Conservation (phyloP, 768 basidiomycete genomes). For the Boletus pseudopeckii region DNA sequence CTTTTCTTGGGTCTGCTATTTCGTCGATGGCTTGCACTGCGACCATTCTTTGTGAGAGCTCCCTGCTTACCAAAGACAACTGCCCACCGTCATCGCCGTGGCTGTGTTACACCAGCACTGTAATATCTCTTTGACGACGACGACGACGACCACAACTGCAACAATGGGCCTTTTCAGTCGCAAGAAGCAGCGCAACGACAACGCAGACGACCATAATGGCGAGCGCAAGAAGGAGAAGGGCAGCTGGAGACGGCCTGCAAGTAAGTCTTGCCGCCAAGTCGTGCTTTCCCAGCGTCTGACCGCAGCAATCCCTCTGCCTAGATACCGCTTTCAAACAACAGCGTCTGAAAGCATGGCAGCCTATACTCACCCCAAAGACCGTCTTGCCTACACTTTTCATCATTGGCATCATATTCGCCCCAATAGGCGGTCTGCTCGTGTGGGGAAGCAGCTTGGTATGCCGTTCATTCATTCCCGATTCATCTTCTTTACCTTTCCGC, state of each 20-base stretch:
- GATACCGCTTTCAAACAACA: slow-evolving; percentile 99
- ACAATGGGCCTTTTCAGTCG: slow-evolving; percentile 60
- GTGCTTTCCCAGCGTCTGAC: slow-evolving; percentile 9
- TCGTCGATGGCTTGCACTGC: slow-evolving; percentile 48
- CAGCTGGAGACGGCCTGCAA: slow-evolving; percentile 78
- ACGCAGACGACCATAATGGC: slow-evolving; percentile 37
- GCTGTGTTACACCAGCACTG: slow-evolving; percentile 7
- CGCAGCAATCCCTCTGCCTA: slow-evolving; percentile 30
- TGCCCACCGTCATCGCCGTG: background rate
- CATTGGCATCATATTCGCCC: slow-evolving; percentile 91
- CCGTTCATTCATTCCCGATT: slow-evolving; percentile 23
- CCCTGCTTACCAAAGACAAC: slow-evolving; percentile 15
- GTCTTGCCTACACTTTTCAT: slow-evolving; percentile 96
- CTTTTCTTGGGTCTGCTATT: slow-evolving; percentile 45
- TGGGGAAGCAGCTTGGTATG: slow-evolving; percentile 78
- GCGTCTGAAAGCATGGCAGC: slow-evolving; percentile 99
- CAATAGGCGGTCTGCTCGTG: slow-evolving; percentile 90
- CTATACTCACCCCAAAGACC: slow-evolving; percentile 96
- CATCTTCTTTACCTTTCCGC: slow-evolving; percentile 11
- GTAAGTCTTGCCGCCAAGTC: slow-evolving; percentile 41
- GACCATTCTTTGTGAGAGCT: slow-evolving; percentile 40
- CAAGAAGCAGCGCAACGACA: slow-evolving; percentile 39
- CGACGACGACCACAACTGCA: slow-evolving; percentile 15
- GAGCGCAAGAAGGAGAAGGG: slow-evolving; percentile 80
- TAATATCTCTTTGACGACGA: background rate